Evolutionary conservation across 78 protist genomes (phyloP).

Genomic region (Dictyostelium citrinum): DNA sequence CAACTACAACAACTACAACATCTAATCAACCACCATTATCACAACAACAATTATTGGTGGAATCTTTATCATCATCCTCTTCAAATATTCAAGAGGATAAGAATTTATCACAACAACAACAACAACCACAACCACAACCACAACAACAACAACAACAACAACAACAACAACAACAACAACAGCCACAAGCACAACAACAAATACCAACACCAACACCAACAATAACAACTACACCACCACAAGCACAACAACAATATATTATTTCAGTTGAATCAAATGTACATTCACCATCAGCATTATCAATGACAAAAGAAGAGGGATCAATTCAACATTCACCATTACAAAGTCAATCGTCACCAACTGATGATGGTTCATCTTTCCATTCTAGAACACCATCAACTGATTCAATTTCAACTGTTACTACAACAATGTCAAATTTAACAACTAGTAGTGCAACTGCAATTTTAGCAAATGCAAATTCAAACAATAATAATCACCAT

Average conservation of each 20-base stretch:
- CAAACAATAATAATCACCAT: neutral
- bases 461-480: neutral
- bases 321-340: conserved; percentile 18
- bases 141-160: neutral
- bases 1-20: neutral
- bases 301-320: neutral
- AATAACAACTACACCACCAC: neutral
- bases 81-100: neutral
- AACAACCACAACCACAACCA: neutral
- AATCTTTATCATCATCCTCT: neutral
- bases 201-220: neutral
- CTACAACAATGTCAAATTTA: neutral
- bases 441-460: neutral
- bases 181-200: neutral
- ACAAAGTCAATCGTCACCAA: neutral
- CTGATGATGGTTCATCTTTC: conserved; percentile 1
- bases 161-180: conserved; percentile 9
- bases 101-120: neutral
- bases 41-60: neutral
- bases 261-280: neutral
- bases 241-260: neutral
- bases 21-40: neutral
- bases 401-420: conserved; percentile 1
- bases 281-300: neutral
- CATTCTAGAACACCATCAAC: conserved; percentile 19